Evolutionary conservation across 768 basidiomycete species (phyloP), one percentile per base, ranked within the genome.

Genomic region (Melanogaster broomeanus): DNA sequence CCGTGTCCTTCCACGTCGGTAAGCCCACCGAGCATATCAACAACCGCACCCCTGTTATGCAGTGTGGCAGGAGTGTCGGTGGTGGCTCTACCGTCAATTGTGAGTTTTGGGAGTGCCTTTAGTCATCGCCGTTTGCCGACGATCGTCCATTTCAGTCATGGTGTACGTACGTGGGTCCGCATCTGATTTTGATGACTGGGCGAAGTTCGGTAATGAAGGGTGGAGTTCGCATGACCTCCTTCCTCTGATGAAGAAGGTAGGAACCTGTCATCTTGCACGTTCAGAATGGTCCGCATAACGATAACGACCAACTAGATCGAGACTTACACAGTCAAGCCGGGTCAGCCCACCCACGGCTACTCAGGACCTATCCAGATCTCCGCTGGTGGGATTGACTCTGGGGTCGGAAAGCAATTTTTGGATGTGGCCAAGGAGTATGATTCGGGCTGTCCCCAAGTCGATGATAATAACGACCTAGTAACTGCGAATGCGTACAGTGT

Each of bases 171-270:
- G 85, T 22, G 77, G 82, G 12, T 65, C 80, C 8, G 78, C 81
- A 2, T 85, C 83, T 0, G 86, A 88, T 60, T 85, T 80, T 42
- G 82, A 88, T 55, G 80, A 81, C 44, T 87, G 85, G 85, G 55
- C 38, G 1, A 61, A 71, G 3, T 64, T 79, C 22, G 72, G 72
- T 4, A 85, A 86, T 60, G 65, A 76, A 1, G 85, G 84, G 2
- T 88, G 86, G 86, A 73, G 82, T 6, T 79, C 81, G 0, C 69
- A 73, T 42, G 70, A 80, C 24, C 60, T 88, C 5, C 76, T n/a
- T 87, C 84, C 85, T 0, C 66, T 85, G 13, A 55, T 84, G 27
- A 78, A 71, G 55, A 85, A 85, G 76, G 86, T 80, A 49, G 8
- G 46, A 28, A 7, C 11, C 8, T n/a, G 22, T 3, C 11, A 21